Evolutionary conservation across 2,329 filamentous ascomycete genomes (phyloP).

Genomic region (Colletotrichum lini): DNA sequence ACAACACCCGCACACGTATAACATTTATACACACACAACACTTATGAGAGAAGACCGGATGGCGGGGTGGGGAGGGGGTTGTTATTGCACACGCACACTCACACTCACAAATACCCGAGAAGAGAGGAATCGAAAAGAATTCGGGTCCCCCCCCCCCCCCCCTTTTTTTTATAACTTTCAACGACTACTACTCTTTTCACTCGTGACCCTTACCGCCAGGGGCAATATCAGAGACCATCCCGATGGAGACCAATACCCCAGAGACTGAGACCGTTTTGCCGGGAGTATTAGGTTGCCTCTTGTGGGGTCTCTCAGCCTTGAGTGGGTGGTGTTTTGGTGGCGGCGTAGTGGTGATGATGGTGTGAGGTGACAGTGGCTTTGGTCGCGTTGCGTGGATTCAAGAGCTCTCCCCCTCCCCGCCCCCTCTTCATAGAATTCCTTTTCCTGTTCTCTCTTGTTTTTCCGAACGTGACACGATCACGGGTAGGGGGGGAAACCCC

Average conservation of each 20-base stretch:
- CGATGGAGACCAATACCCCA: no score
- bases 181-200: not conserved
- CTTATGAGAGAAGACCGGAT: not conserved
- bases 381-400: no score
- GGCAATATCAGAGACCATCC: not conserved
- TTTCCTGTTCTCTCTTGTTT: no score
- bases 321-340: no score
- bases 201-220: slow-evolving; percentile 5
- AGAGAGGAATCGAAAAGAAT: not conserved
- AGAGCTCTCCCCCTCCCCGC: no score
- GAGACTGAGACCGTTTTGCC: not conserved
- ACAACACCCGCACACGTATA: not conserved
- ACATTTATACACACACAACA: not conserved
- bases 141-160: not conserved
- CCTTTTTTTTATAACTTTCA: slow-evolving; percentile 8
- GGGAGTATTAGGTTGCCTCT: not conserved
- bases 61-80: not conserved
- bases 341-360: no score
- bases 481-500: no score
- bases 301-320: no score
- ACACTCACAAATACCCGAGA: slow-evolving; percentile 5
- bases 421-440: no score
- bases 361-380: no score
- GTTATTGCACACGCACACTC: not conserved
- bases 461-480: no score